Evolutionary conservation across 192 early-diverging fungal species (phyloP).

Genomic region (Umbelopsis ramanniana): DNA sequence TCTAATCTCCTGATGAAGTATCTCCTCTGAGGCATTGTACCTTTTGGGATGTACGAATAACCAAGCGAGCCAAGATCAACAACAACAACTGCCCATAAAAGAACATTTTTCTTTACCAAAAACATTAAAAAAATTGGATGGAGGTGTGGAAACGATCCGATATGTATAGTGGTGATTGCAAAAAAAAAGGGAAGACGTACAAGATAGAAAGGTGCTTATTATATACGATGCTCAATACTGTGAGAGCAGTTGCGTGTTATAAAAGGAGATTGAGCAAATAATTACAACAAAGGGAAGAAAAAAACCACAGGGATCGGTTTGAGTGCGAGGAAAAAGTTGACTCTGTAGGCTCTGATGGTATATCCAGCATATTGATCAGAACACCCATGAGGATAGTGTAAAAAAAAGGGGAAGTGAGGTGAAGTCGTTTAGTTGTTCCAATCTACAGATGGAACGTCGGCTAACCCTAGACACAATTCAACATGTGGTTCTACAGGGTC

Average conservation of each 20-base stretch:
- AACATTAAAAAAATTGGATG: no score
- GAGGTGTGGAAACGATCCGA: background rate
- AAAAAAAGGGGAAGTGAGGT: no score
- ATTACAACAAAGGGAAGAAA: conserved; percentile 4
- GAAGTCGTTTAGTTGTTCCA: conserved; percentile 24
- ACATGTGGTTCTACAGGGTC: conserved; percentile 30
- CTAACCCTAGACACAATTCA: conserved; percentile 34
- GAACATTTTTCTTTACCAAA: no score
- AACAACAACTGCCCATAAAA: no score
- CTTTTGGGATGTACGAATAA: no score
- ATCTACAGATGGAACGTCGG: conserved; percentile 35
- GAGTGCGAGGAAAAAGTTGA: background rate
- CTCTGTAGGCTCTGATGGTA: background rate
- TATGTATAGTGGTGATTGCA: background rate
- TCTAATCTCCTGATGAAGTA: background rate
- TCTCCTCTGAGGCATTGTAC: background rate
- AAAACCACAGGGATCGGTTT: background rate
- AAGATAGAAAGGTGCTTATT: conserved; percentile 10
- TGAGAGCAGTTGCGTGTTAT: conserved; percentile 8
- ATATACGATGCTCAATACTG: conserved; percentile 15
- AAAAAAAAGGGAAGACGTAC: background rate
- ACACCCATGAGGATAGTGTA: background rate
- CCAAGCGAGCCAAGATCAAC: no score
- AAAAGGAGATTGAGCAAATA: background rate
- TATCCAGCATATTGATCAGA: conserved; percentile 10